These are phyloP conservation scores for Alternaria infectoria DNA, from an alignment of 2,329 filamentous ascomycete species.

Conservation along the genomic window DNA sequence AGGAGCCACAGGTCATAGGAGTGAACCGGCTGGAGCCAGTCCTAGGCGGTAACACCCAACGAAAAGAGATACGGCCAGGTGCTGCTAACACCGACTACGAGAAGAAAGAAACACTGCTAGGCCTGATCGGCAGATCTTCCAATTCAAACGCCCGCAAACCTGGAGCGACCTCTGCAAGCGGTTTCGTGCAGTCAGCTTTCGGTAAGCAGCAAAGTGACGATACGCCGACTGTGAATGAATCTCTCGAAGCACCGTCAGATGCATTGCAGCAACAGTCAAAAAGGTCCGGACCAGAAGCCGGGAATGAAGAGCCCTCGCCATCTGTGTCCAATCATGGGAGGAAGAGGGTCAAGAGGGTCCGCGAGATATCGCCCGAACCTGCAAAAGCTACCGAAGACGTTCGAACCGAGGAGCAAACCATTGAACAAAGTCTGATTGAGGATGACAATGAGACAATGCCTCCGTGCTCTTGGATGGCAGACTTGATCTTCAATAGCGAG, in stretches of 20 bases:
- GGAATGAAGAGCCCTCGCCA: not conserved
- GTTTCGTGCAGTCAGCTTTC: not conserved
- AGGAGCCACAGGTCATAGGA: slow-evolving; percentile 16
- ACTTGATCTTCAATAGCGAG: slow-evolving; percentile 26
- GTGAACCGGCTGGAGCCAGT: slow-evolving; percentile 25
- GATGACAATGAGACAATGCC: not conserved
- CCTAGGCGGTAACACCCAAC: slow-evolving; percentile 26
- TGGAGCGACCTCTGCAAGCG: not conserved
- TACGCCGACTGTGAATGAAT: not conserved
- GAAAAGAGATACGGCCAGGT: slow-evolving; percentile 14
- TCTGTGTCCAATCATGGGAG: not conserved
- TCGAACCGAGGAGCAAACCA: not conserved
- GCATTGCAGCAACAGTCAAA: not conserved
- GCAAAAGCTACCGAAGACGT: not conserved
- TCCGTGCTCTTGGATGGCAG: slow-evolving; percentile 34
- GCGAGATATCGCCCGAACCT: not conserved
- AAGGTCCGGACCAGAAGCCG: not conserved
- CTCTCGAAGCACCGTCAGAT: not conserved
- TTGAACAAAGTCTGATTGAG: not conserved
- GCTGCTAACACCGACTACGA: not conserved
- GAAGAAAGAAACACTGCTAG: not conserved
- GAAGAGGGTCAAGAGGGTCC: not conserved
- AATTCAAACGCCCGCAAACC: not conserved
- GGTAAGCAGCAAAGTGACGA: not conserved
- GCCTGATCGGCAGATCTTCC: not conserved